These are phyloP conservation scores for Apiospora sp. DNA, from an alignment of 2,329 filamentous ascomycete species.

Conservation along the genomic window DNA sequence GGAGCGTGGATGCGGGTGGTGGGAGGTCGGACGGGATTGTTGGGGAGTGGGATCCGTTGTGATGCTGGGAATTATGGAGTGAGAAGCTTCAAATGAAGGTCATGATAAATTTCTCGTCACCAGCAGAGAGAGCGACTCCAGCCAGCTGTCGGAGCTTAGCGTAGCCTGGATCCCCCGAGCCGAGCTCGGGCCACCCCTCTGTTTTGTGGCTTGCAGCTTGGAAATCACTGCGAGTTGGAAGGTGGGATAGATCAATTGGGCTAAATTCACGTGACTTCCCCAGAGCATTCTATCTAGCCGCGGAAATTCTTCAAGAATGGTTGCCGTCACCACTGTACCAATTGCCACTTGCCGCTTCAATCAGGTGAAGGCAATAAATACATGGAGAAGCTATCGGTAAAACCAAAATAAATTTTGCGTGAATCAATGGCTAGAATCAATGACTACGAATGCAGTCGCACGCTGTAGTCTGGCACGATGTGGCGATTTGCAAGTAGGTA, in stretches of 20 bases:
- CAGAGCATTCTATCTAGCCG: not conserved
- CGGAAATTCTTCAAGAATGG: not conserved
- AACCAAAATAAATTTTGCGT: not conserved
- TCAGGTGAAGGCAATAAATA: no score
- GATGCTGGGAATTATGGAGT: slow-evolving; percentile 25
- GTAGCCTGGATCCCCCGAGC: not conserved
- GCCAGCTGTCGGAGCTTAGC: slow-evolving; percentile 22
- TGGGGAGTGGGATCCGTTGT: slow-evolving; percentile 26
- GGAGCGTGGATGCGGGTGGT: slow-evolving; percentile 27
- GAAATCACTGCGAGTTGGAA: not conserved
- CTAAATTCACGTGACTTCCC: slow-evolving; percentile 14
- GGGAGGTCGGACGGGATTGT: slow-evolving; percentile 5
- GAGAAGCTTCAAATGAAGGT: slow-evolving; percentile 36
- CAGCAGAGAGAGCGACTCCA: slow-evolving; percentile 6
- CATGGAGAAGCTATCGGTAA: not conserved
- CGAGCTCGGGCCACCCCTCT: slow-evolving; percentile 8
- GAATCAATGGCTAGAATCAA: slow-evolving; percentile 8
- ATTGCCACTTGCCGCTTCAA: not conserved
- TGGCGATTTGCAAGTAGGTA: not conserved
- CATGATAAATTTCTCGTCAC: slow-evolving; percentile 47
- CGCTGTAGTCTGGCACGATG: not conserved
- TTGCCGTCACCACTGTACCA: not conserved
- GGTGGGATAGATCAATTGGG: not conserved
- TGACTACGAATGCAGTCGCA: not conserved
- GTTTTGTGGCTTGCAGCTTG: not conserved